Evolutionary conservation across 129 eudicot genomes (phyloP).

Genomic region (Lonicera japonica): DNA sequence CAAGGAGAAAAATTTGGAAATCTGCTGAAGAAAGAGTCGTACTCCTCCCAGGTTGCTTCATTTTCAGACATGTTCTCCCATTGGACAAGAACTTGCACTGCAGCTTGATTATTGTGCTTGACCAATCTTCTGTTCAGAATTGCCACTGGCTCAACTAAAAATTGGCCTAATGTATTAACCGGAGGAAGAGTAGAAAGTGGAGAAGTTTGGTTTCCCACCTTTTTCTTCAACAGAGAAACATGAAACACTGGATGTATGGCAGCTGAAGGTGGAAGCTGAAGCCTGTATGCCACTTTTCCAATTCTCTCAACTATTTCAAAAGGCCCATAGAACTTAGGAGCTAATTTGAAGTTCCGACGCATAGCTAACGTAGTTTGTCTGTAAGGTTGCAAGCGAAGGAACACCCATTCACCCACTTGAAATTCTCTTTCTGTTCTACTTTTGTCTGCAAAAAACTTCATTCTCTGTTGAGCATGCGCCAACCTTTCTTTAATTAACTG

Average conservation of each 20-base stretch:
- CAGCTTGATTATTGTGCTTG: no score
- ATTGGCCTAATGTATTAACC: no score
- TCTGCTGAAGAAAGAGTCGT: no score
- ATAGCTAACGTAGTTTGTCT: neutral
- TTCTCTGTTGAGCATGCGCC: neutral
- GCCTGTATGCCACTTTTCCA: neutral
- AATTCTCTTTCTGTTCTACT: neutral
- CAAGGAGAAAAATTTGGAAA: no score
- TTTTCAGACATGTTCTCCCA: no score
- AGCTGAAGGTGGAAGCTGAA: neutral
- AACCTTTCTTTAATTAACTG: no score
- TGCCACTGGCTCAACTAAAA: no score
- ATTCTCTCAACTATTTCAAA: neutral
- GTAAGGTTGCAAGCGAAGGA: neutral
- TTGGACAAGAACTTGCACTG: no score
- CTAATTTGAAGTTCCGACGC: neutral
- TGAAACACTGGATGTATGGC: constrained; percentile 9
- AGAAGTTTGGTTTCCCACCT: neutral
- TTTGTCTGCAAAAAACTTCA: neutral
- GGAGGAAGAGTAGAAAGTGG: neutral
- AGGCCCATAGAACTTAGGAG: no score
- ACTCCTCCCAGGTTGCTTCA: no score
- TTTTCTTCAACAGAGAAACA: constrained; percentile 1
- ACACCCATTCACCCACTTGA: constrained; percentile 2
- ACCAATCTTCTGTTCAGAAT: no score